phyloP scores from a whole-genome alignment of 2,329 filamentous ascomycete species.

The Mollisia scopiformis region DNA sequence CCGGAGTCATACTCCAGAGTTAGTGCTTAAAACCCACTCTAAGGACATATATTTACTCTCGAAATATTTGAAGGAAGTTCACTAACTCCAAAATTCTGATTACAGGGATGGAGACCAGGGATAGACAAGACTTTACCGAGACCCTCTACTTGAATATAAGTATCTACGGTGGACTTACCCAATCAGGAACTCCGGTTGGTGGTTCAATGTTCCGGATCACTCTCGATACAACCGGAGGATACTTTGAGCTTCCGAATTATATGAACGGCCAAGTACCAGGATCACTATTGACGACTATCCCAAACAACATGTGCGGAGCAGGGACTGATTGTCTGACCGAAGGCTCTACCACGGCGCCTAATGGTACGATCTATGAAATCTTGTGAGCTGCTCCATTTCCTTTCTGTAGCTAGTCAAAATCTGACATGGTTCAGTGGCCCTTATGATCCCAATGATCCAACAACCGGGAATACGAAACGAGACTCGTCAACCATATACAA shows the following conservation, averaged over 20 bases:
- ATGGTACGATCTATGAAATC: not conserved
- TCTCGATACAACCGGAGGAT: slow-evolving; percentile 36
- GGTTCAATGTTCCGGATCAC: slow-evolving; percentile 26
- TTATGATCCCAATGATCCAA: too few species aligned
- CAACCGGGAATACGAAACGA: not conserved
- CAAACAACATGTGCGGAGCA: not conserved
- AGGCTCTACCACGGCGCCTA: not conserved
- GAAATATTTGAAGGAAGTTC: too few species aligned
- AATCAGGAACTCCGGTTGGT: not conserved
- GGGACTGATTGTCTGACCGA: not conserved
- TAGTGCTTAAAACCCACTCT: too few species aligned
- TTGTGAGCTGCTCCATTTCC: not conserved
- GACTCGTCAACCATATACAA: not conserved
- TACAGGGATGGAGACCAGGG: too few species aligned
- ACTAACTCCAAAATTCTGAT: too few species aligned
- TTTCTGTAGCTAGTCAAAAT: not conserved
- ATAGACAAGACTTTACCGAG: slow-evolving; percentile 37
- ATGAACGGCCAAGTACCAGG: not conserved
- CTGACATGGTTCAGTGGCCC: too few species aligned
- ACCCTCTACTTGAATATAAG: slow-evolving; percentile 34
- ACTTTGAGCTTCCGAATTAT: slow-evolving; percentile 26
- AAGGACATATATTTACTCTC: too few species aligned
- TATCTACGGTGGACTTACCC: not conserved
- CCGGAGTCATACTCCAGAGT: too few species aligned
- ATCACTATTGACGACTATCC: not conserved